Evolutionary conservation across 805 yeast species (phyloP).

Genomic region (Ogataea ganodermae): DNA sequence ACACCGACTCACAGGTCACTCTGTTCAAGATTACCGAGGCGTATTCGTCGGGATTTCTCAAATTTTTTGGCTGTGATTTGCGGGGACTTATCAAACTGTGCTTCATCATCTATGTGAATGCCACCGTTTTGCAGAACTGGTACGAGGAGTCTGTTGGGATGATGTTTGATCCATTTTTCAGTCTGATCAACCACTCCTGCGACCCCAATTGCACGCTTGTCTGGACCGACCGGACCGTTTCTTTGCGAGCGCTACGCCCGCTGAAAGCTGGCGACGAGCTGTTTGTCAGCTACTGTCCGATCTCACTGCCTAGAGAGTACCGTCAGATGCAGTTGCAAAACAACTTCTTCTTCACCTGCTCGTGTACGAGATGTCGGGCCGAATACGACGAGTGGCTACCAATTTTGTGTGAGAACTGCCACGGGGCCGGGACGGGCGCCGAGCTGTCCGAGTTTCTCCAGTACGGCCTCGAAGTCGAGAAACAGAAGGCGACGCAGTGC

Average conservation of each 20-base stretch:
- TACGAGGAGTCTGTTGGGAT: constrained; percentile 35
- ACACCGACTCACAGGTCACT: constrained; percentile 11
- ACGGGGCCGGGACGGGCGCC: constrained; percentile 16
- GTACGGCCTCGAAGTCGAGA: constrained; percentile 6
- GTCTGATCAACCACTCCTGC: constrained; percentile 45
- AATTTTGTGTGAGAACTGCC: constrained; percentile 30
- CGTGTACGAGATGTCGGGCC: constrained; percentile 33
- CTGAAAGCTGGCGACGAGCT: constrained; percentile 32
- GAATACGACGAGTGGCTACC: constrained; percentile 33
- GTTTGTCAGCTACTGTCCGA: constrained; percentile 34
- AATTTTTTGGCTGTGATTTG: constrained; percentile 17
- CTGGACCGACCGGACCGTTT: constrained; percentile 23
- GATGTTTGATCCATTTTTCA: constrained; percentile 39
- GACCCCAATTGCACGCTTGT: constrained; percentile 36
- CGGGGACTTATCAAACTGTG: constrained; percentile 21
- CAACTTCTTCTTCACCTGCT: constrained; percentile 38
- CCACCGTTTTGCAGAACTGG: constrained; percentile 31
- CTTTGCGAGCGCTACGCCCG: constrained; percentile 23
- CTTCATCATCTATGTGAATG: constrained; percentile 33
- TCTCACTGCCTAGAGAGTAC: constrained; percentile 31
- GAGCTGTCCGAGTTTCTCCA: constrained; percentile 6
- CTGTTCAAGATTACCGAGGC: constrained; percentile 21
- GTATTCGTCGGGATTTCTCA: constrained; percentile 16
- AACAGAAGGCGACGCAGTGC: constrained; percentile 6
- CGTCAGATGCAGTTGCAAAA: constrained; percentile 31